A percentile compares a stretch with the other conserved stretches of the same genome.
Evolutionary conservation across 202 grass and related monocot genomes (phyloP).

Genomic region (Alloteropsis angusta): DNA sequence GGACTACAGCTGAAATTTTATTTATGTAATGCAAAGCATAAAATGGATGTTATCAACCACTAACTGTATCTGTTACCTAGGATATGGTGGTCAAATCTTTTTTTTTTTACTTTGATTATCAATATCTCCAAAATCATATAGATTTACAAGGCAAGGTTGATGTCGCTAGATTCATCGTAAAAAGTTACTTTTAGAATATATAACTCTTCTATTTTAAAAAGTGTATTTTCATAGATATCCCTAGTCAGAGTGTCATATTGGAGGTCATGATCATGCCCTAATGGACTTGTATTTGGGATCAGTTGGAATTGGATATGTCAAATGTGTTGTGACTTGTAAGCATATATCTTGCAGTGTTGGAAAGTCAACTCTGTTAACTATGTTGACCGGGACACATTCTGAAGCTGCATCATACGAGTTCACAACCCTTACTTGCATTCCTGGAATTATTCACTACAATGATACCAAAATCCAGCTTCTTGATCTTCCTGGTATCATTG

Average conservation of each 20-base stretch:
- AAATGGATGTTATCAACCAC: not conserved
- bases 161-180: not conserved
- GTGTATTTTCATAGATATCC: not conserved
- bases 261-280: not conserved
- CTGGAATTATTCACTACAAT: slow-evolving; percentile 96
- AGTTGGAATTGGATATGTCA: not conserved
- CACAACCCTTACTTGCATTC: slow-evolving; percentile 98
- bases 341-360: slow-evolving; percentile 72
- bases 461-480: slow-evolving; percentile 99
- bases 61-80: not conserved
- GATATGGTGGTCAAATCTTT: not conserved
- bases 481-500: slow-evolving; percentile 99
- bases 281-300: not conserved
- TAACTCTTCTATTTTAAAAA: not conserved
- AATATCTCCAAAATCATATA: not conserved
- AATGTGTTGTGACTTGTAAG: not conserved
- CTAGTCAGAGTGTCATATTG: not conserved
- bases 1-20: slow-evolving; percentile 5
- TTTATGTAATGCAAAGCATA: not conserved
- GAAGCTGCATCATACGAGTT: slow-evolving; percentile 99
- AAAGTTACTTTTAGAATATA: not conserved
- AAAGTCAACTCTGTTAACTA: slow-evolving; percentile 92
- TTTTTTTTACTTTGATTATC: not conserved
- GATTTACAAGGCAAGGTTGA: not conserved
- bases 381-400: slow-evolving; percentile 97